Percentiles rank a stretch among this genome's conserved stretches.
phyloP scores from a whole-genome alignment of 176 grass and related monocot species.

The Bromus sterilis region DNA sequence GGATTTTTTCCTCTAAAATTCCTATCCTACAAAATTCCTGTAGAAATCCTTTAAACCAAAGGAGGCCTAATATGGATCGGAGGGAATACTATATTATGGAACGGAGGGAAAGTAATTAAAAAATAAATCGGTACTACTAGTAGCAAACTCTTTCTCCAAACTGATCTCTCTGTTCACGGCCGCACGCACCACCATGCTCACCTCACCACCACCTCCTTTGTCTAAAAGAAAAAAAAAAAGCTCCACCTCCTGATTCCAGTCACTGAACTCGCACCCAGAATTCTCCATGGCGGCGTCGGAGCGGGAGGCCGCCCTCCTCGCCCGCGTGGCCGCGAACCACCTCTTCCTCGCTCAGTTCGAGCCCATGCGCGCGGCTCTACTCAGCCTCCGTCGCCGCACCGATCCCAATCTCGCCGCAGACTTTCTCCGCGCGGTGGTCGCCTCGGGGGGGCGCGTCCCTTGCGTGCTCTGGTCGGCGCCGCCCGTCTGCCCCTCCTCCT shows the following conservation, averaged over 20 bases:
- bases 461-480: slow-evolving; percentile 63
- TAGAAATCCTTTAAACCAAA: no score
- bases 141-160: no score
- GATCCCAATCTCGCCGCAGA: slow-evolving; percentile 41
- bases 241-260: slow-evolving; percentile 19
- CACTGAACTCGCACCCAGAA: neutral
- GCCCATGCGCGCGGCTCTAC: slow-evolving; percentile 67
- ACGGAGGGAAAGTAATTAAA: no score
- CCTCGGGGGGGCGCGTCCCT: slow-evolving; percentile 54
- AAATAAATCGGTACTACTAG: no score
- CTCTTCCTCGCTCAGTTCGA: slow-evolving; percentile 95
- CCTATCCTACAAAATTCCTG: no score
- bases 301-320: slow-evolving; percentile 66
- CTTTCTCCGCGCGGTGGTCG: slow-evolving; percentile 56
- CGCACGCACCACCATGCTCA: no score
- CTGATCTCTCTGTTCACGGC: no score
- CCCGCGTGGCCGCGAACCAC: slow-evolving; percentile 80
- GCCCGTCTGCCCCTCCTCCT: slow-evolving; percentile 56
- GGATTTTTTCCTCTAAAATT: no score
- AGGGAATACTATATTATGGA: no score
- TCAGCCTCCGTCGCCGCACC: slow-evolving; percentile 77
- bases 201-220: no score
- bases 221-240: no score
- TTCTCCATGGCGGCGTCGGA: slow-evolving; percentile 40
- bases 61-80: no score